Percentiles rank a stretch among this genome's conserved stretches.
Evolutionary conservation across 345 rosid species (phyloP).

Genomic region (Salix udensis): DNA sequence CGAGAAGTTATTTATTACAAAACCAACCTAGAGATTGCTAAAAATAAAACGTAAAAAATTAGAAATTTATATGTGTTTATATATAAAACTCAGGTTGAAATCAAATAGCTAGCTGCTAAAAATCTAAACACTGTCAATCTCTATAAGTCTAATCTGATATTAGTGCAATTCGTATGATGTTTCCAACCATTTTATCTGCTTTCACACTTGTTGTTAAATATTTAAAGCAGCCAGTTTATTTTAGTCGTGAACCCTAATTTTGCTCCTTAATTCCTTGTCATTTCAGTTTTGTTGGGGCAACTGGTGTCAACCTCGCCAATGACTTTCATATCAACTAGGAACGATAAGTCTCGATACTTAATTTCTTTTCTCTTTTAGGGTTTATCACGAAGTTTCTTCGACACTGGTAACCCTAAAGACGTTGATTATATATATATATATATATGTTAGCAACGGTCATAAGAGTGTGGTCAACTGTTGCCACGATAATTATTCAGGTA

Average conservation of each 20-base stretch:
- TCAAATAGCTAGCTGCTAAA: no score
- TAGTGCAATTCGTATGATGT: conserved; percentile 16
- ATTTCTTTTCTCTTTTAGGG: not conserved
- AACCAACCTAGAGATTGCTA: no score
- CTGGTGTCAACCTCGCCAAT: not conserved
- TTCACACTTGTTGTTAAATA: not conserved
- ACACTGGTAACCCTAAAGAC: not conserved
- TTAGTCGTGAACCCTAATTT: not conserved
- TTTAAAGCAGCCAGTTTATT: not conserved
- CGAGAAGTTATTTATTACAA: no score
- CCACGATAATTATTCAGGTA: not conserved
- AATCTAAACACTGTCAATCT: no score
- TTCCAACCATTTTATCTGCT: conserved; percentile 23
- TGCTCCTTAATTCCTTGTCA: not conserved
- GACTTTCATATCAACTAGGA: not conserved
- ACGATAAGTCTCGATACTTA: not conserved
- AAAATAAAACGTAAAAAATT: no score
- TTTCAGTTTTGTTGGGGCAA: not conserved
- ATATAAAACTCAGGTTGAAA: no score
- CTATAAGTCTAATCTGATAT: no score
- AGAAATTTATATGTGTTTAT: no score
- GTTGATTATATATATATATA: not conserved
- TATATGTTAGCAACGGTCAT: not conserved
- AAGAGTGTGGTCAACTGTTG: not conserved
- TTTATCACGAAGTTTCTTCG: not conserved